Percentiles rank a stretch among this genome's conserved stretches.
phyloP scores from a whole-genome alignment of 345 rosid genomes.

The Nasturtium officinale region DNA sequence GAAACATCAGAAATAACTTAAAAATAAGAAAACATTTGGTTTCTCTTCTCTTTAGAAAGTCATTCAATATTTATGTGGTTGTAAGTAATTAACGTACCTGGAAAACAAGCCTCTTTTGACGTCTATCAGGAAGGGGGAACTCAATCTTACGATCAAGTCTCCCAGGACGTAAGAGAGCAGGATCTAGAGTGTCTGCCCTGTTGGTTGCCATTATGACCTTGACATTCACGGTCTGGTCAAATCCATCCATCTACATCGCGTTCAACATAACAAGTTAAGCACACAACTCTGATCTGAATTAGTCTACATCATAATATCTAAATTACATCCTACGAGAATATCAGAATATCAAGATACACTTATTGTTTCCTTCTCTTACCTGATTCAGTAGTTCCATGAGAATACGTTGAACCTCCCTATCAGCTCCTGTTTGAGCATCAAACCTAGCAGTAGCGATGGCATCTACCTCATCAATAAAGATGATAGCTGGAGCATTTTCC shows the following conservation, averaged over 20 bases:
- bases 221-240: conserved; percentile 95
- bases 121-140: conserved; percentile 93
- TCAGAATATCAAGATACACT: conserved; percentile 9
- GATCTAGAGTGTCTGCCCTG: conserved; percentile 96
- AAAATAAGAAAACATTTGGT: background rate
- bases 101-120: conserved; percentile 99
- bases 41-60: conserved; percentile 11
- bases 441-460: conserved; percentile 99
- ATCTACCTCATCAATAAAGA: conserved; percentile 96
- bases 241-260: conserved; percentile 73
- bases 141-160: conserved; percentile 95
- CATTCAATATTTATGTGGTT: conserved; percentile 9
- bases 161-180: conserved; percentile 98
- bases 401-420: conserved; percentile 97
- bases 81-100: conserved; percentile 53
- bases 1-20: background rate
- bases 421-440: conserved; percentile 99
- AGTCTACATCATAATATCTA: background rate
- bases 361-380: conserved; percentile 45
- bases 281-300: background rate
- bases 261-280: conserved; percentile 30
- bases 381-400: conserved; percentile 97
- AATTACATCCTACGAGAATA: background rate
- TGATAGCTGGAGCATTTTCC: conserved; percentile 98
- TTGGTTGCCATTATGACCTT: conserved; percentile 99